Evolutionary conservation across 257 asterid genomes (phyloP), one percentile per base, ranked within the genome.

Genomic region (Nicotiana tomentosiformis): DNA sequence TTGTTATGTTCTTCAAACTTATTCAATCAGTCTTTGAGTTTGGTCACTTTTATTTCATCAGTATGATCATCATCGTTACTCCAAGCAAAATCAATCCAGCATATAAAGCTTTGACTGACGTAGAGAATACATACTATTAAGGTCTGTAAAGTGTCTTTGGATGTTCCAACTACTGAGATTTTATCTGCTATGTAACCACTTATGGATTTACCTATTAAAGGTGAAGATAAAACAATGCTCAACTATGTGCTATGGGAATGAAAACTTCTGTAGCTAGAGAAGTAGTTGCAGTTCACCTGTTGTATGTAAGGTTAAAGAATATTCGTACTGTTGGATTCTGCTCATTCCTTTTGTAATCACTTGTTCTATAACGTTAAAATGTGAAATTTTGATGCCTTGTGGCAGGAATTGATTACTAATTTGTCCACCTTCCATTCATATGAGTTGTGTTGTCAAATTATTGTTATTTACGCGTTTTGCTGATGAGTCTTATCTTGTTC

Each of bases 401-500:
- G 79, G 61, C 3, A 46, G 55, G 18, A 46, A 46, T 23, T 20
- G n/a, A 20, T 23, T 43, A 39, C 60, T 72, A 46, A 23, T 12
- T 39, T 72, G 61, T 23, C 43, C 33, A 51, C 60, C 23, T 74
- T 49, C 62, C 39, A 49, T 43, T 49, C 32, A 74, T 70, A 11
- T 39, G 58, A 39, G 57, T 7, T 49, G 5, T 74, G 15, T 26
- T 66, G 23, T 66, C 76, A 66, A 66, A 32, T 66, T 74, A 3
- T 74, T 46, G 61, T 74, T 74, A 49, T 49, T 74, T 49, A 23
- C 0, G 23, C 37, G n/a, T 74, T 49, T 8, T 74, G 60, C 39
- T 74, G 80, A 74, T 49, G 80, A 49, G 39, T 49, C 84, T 86
- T 20, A 72, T 60, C 61, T 17, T 66, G 69, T 29, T 82, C 15